A percentile compares a stretch with the other conserved stretches of the same genome.
phyloP scores from a whole-genome alignment of 129 eudicot genomes.

The Dittrichia graveolens region DNA sequence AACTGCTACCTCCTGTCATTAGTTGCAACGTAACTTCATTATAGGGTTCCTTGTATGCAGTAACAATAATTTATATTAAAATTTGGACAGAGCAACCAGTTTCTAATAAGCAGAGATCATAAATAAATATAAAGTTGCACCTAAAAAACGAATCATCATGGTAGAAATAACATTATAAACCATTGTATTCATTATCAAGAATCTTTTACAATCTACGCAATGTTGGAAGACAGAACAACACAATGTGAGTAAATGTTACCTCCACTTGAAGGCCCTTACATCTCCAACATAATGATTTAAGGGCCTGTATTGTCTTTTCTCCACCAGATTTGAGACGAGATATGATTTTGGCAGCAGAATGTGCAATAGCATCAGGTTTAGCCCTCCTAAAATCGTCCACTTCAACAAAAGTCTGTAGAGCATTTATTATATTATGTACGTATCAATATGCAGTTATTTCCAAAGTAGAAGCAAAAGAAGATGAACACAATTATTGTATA shows the following conservation, averaged over 20 bases:
- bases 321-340: constrained; percentile 82
- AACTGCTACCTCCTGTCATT: constrained; percentile 83
- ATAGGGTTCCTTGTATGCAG: not conserved
- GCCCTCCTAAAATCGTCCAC: constrained; percentile 88
- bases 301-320: constrained; percentile 87
- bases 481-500: not conserved
- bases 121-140: not conserved
- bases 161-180: not conserved
- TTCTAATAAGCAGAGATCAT: not conserved
- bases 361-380: constrained; percentile 91
- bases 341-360: constrained; percentile 89
- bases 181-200: not conserved
- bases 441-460: constrained; percentile 17
- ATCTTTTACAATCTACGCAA: not conserved
- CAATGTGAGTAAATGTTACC: constrained; percentile 47
- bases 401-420: constrained; percentile 64
- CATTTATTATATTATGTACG: constrained; percentile 18
- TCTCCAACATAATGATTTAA: constrained; percentile 88
- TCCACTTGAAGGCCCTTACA: constrained; percentile 92
- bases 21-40: constrained; percentile 23
- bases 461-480: constrained; percentile 17
- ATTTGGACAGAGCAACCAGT: constrained; percentile 1
- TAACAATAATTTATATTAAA: not conserved
- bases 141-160: not conserved
- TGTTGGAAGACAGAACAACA: constrained; percentile 23